Base-by-base conservation (phyloP, 106 monocot genomes). In the Cymbidium sinense region DNA sequence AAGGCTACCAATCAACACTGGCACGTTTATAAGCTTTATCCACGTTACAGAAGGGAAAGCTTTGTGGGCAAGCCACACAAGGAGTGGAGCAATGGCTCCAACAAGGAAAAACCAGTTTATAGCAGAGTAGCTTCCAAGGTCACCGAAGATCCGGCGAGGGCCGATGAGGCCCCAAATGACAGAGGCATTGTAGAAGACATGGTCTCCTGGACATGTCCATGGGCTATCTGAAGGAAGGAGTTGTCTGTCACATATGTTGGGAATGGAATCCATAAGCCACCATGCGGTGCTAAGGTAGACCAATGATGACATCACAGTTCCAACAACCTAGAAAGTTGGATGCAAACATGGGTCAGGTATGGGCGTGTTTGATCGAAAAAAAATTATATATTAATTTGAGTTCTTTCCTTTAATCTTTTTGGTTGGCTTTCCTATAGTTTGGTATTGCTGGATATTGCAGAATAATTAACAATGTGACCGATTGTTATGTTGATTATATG, bases 91-190 rank as follows among this genome's bases (percentile, higher is more conserved):
- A 13, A 89, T 69, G 1, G 91, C 96, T 7, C 96, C 96, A 34
- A 35, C 83, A 7, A 96, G 86, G 77, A 96, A 96, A 89, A 91
- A 96, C 93, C 91, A 96, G 81, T 96, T 96, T 74, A 96, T 52
- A 34, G 86, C 87, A 0, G 83, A 67, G 76, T 87, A 87, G 35
- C 51, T 81, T 70, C 96, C 96, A 5, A 96, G 85, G 76, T 91
- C 72, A 2, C 96, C 96, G 70, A 96, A 96, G 82, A 96, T 96
- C 28, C 96, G 71, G n/a, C n/a, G 39, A 3, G 96, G 96, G 7
- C 96, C 87, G 28, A 96, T 83, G 37, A 96, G 93, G 5, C n/a
- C n/a, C n/a, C 96, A 96, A 27, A 96, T 91, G 79, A 93, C 96
- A 7, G 96, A 93, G 21, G 96, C 96, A 50, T 91, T 89, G 58